phyloP scores from a whole-genome alignment of 352 stramenopile species.

The Phytophthora pinifolia region DNA sequence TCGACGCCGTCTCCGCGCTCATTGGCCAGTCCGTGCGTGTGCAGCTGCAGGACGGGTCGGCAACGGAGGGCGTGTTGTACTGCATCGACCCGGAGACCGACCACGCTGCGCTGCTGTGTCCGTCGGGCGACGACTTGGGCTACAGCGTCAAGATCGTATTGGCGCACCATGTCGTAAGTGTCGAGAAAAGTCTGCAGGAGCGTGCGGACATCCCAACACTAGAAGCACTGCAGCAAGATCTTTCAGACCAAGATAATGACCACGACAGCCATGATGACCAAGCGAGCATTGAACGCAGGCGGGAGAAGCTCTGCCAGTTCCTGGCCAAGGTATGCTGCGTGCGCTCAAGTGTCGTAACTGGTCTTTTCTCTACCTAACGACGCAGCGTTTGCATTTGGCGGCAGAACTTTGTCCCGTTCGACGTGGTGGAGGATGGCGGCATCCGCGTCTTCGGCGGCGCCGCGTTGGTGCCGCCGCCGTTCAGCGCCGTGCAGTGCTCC shows the following conservation, averaged over 20 bases:
- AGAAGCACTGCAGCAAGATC: slow-evolving; percentile 14
- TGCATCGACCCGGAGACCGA: slow-evolving; percentile 59
- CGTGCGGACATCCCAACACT: slow-evolving; percentile 11
- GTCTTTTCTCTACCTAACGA: not conserved
- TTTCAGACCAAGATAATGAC: not conserved
- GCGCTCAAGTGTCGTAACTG: not conserved
- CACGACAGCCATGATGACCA: not conserved
- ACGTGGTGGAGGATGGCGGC: slow-evolving; percentile 14
- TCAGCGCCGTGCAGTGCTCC: slow-evolving; percentile 28
- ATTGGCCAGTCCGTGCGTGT: slow-evolving; percentile 42
- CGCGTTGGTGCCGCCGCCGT: slow-evolving; percentile 46
- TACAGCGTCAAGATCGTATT: slow-evolving; percentile 41
- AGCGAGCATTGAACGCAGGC: slow-evolving; percentile 4
- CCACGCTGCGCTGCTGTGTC: slow-evolving; percentile 45
- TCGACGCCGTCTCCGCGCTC: slow-evolving; percentile 27
- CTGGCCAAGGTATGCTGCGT: no score
- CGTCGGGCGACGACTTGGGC: not conserved
- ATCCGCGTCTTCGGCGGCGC: slow-evolving; percentile 48
- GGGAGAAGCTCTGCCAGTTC: slow-evolving; percentile 16
- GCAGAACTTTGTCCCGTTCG: slow-evolving; percentile 29
- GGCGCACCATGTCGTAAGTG: slow-evolving; percentile 25
- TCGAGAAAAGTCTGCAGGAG: slow-evolving; percentile 19
- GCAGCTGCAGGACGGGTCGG: slow-evolving; percentile 37
- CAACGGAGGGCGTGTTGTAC: slow-evolving; percentile 45
- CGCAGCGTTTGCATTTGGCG: not conserved